A percentile compares a stretch with the other conserved stretches of the same genome.
Evolutionary conservation across 495 filamentous ascomycete genomes (phyloP).

Genomic region (Usnea hakonensis): DNA sequence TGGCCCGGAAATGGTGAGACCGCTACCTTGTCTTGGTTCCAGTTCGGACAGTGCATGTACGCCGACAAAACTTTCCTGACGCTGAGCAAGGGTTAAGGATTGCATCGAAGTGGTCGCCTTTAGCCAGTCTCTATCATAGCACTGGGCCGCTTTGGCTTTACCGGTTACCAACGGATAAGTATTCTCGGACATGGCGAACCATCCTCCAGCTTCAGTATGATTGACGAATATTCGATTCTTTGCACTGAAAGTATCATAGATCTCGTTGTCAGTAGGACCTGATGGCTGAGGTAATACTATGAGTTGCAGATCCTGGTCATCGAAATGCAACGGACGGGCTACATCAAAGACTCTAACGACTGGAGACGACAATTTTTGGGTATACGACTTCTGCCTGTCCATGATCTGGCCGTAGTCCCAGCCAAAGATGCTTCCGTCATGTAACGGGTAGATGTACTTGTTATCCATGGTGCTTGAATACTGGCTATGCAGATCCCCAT

Average conservation of each 20-base stretch:
- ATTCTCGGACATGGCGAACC: conserved; percentile 88
- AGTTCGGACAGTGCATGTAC: conserved; percentile 39
- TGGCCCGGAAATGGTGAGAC: conserved; percentile 29
- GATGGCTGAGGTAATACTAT: conserved; percentile 81
- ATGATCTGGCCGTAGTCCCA: conserved; percentile 58
- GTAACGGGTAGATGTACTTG: conserved; percentile 78
- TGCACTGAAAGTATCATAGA: conserved; percentile 48
- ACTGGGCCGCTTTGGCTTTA: conserved; percentile 55
- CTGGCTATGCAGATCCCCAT: conserved; percentile 78
- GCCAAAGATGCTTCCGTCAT: conserved; percentile 79
- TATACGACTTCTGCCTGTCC: conserved; percentile 45
- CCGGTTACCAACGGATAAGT: conserved; percentile 77
- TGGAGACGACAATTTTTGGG: conserved; percentile 67
- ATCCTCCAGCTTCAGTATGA: conserved; percentile 72
- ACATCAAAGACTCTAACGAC: conserved; percentile 91
- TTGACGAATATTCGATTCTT: conserved; percentile 76
- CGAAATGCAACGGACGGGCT: conserved; percentile 55
- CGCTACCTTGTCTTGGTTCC: conserved; percentile 17
- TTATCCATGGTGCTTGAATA: conserved; percentile 73
- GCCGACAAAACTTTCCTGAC: conserved; percentile 44
- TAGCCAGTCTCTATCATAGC: conserved; percentile 53
- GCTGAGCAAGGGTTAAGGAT: conserved; percentile 37
- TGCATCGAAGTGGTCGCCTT: conserved; percentile 29
- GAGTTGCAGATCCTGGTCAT: conserved; percentile 53
- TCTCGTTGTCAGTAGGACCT: conserved; percentile 51